Conservation (phyloP, 2,329 filamentous ascomycete species). For the Exophiala sideris region DNA sequence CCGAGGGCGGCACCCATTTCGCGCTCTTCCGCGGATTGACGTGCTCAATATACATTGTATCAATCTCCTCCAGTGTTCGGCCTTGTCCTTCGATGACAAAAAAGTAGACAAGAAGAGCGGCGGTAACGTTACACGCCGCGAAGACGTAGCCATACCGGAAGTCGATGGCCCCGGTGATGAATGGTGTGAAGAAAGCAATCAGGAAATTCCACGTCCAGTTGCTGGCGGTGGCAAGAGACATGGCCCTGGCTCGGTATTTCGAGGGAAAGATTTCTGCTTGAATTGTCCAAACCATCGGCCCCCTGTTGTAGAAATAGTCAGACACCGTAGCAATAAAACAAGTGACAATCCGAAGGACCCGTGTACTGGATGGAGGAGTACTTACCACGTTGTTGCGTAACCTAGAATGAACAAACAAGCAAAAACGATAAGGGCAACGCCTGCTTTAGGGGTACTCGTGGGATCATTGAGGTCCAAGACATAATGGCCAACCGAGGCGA, state of each 20-base stretch:
- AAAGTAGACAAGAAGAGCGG: slow-evolving; percentile 67
- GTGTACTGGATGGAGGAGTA: too few relatives aligned
- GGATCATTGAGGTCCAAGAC: slow-evolving; percentile 40
- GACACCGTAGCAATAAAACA: neutral
- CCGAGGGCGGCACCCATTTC: slow-evolving; percentile 18
- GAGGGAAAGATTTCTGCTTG: slow-evolving; percentile 43
- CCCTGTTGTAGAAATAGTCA: slow-evolving; percentile 5
- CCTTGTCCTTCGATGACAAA: slow-evolving; percentile 69
- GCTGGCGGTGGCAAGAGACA: slow-evolving; percentile 71
- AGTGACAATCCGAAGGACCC: neutral
- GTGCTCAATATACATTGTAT: slow-evolving; percentile 68
- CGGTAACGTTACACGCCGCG: slow-evolving; percentile 66
- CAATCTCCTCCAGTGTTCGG: slow-evolving; percentile 70
- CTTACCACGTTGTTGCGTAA: slow-evolving; percentile 64
- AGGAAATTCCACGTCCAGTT: slow-evolving; percentile 78
- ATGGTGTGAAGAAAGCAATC: slow-evolving; percentile 75
- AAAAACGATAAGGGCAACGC: slow-evolving; percentile 72
- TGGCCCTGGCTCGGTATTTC: slow-evolving; percentile 65
- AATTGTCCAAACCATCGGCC: slow-evolving; percentile 35
- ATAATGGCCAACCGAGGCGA: slow-evolving; percentile 51
- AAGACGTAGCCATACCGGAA: slow-evolving; percentile 78
- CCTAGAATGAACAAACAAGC: slow-evolving; percentile 72
- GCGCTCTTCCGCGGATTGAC: slow-evolving; percentile 54
- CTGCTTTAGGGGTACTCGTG: slow-evolving; percentile 47
- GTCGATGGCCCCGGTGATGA: slow-evolving; percentile 69